Base-by-base conservation (phyloP, 306 rosid species). In the Psophocarpus tetragonolobus region DNA sequence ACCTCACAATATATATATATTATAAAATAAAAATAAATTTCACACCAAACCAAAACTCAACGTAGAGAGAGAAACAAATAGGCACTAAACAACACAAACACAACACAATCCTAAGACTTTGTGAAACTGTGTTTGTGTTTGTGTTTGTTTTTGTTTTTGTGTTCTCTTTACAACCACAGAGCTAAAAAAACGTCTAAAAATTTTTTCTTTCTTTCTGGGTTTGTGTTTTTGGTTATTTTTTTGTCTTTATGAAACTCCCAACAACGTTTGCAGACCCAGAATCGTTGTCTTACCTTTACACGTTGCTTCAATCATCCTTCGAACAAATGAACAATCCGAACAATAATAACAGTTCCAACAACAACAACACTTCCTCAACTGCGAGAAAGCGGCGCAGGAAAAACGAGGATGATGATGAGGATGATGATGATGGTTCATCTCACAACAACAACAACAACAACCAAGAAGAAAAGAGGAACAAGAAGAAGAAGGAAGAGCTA, bases 401-500 rank as follows among this genome's bases (percentile, higher is more conserved):
- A 57, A 79, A 64, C 3, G 82, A 41, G 0, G 87, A 50, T 8
- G 81, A 38, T 32, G 86, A 63, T 30, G 70, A 41, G 6, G 62
- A 33, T 3, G 48, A 23, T 11, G 71, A 65, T 65, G 71, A 36
- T 11, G 74, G 27, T 23, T 54, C 84, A 38, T 66, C 48, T 50
- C 65, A 23, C 75, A 76, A 77, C 6, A 76, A 75, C 4, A 54
- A 61, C 8, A 73, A 74, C 54, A 42, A 7, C 36, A 38, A 12
- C 6, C 36, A 38, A 12, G 5, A 51, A 39, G 35, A 62, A 26
- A 38, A 42, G 3, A 74, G 6, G 4, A 82, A 29, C 21, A 82
- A 50, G 62, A 76, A 82, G 82, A 81, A 83, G 71, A 88, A 73
- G 47, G 87, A 75, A 29, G 94, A 88, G 38, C 20, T 84, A 2